These are phyloP conservation scores for Acidomyces sp. DNA, from an alignment of 495 filamentous ascomycete species.

Conservation along the genomic window DNA sequence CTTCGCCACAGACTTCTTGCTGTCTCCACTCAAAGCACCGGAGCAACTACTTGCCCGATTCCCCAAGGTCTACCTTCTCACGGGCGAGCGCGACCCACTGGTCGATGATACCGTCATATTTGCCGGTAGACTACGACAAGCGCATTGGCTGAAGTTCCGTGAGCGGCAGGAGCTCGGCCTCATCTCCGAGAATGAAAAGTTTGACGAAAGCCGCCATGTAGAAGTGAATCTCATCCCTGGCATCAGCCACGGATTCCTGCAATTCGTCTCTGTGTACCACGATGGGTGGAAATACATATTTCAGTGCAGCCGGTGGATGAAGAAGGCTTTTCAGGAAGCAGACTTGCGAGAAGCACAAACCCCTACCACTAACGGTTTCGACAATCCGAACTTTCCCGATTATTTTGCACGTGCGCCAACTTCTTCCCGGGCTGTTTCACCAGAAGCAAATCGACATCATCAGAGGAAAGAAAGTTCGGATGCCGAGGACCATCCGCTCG, in stretches of 20 bases:
- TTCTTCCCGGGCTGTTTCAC: background rate
- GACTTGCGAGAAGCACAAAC: constrained; percentile 7
- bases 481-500: constrained; percentile 66
- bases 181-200: constrained; percentile 29
- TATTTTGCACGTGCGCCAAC: background rate
- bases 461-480: constrained; percentile 40
- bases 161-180: constrained; percentile 52
- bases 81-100: constrained; percentile 86
- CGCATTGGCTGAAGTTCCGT: constrained; percentile 56
- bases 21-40: constrained; percentile 80
- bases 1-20: constrained; percentile 78
- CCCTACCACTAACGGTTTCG: constrained; percentile 20
- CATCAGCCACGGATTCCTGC: constrained; percentile 81
- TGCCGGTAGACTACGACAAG: constrained; percentile 70
- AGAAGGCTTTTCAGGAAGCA: constrained; percentile 43
- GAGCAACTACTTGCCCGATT: constrained; percentile 68
- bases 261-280: constrained; percentile 75
- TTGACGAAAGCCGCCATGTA: constrained; percentile 63
- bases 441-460: background rate
- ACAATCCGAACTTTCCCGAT: background rate
- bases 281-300: constrained; percentile 74
- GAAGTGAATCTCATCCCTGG: constrained; percentile 77
- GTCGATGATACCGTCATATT: constrained; percentile 97
- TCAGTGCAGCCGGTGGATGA: constrained; percentile 63
- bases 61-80: constrained; percentile 85